These are phyloP conservation scores for Penicillium digitatum DNA, from an alignment of 2,329 filamentous ascomycete genomes.

Conservation along the genomic window DNA sequence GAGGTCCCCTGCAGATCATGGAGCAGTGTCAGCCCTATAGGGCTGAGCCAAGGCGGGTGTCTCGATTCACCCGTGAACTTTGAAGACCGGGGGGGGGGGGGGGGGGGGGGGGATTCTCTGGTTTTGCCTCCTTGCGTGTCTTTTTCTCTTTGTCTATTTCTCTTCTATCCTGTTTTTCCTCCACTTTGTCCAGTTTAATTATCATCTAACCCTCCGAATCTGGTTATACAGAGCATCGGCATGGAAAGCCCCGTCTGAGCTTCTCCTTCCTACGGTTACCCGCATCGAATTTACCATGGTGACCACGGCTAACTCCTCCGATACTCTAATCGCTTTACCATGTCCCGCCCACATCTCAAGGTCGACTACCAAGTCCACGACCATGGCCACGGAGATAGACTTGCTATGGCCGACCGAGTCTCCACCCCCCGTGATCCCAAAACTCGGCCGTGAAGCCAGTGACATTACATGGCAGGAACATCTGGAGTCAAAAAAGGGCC, in stretches of 20 bases:
- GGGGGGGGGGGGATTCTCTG: not conserved
- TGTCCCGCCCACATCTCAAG: not conserved
- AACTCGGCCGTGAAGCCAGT: constrained; percentile 20
- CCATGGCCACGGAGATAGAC: constrained; percentile 2
- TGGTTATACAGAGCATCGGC: not conserved
- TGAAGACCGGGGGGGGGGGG: not conserved
- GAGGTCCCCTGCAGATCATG: not conserved
- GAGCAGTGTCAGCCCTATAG: constrained; percentile 25
- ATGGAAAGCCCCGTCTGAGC: constrained; percentile 7
- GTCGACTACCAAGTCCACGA: not conserved
- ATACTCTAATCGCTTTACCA: constrained; percentile 15
- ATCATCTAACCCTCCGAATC: not conserved
- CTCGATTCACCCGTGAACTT: not conserved
- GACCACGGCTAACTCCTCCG: constrained; percentile 11
- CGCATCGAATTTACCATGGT: constrained; percentile 11
- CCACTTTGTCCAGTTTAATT: not conserved
- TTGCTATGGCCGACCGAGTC: constrained; percentile 2
- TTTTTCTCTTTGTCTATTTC: not conserved
- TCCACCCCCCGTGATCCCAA: constrained; percentile 8
- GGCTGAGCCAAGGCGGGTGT: constrained; percentile 18
- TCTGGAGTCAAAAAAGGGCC: constrained; percentile 10
- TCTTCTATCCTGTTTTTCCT: not conserved
- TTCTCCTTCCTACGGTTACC: not conserved
- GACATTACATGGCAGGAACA: constrained; percentile 21
- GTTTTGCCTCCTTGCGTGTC: constrained; percentile 2